A percentile compares a stretch with the other conserved stretches of the same genome.
phyloP scores from a whole-genome alignment of 805 yeast genomes.

The Ogataea populi-albae region DNA sequence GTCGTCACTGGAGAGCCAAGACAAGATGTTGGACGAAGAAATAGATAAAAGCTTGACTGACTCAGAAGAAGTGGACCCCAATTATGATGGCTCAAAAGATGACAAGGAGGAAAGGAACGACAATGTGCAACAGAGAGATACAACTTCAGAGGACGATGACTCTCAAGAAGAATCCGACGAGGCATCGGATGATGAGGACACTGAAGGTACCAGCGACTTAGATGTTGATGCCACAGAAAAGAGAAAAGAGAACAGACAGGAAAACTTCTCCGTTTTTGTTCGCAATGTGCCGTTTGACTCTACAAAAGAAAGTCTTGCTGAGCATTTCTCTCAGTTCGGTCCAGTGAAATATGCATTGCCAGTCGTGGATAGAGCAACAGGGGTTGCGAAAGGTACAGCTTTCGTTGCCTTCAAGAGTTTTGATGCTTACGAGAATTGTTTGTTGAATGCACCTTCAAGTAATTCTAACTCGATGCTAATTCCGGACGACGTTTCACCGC shows the following conservation, averaged over 20 bases:
- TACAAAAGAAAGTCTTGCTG: constrained; percentile 69
- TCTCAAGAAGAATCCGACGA: constrained; percentile 30
- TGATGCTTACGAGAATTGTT: constrained; percentile 63
- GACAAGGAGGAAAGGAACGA: constrained; percentile 37
- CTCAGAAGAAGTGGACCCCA: constrained; percentile 34
- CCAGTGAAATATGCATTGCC: constrained; percentile 90
- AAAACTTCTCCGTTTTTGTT: constrained; percentile 72
- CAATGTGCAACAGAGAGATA: constrained; percentile 32
- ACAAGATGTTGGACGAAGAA: constrained; percentile 39
- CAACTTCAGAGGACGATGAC: constrained; percentile 33
- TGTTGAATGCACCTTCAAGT: constrained; percentile 74
- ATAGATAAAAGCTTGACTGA: constrained; percentile 37
- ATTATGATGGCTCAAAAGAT: constrained; percentile 36
- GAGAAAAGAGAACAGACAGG: constrained; percentile 54
- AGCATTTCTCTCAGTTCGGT: constrained; percentile 83
- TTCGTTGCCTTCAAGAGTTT: constrained; percentile 79
- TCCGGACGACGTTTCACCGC: constrained; percentile 88
- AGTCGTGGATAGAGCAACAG: constrained; percentile 81
- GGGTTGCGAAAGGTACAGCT: constrained; percentile 90
- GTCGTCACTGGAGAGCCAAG: constrained; percentile 22
- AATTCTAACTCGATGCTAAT: constrained; percentile 62
- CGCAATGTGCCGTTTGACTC: constrained; percentile 96
- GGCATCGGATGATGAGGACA: constrained; percentile 27
- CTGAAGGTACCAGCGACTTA: constrained; percentile 31
- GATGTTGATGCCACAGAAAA: constrained; percentile 18